Evolutionary conservation across 2,329 filamentous ascomycete genomes (phyloP), one percentile per base, ranked within the genome.

Genomic region (Epichloe sp.): DNA sequence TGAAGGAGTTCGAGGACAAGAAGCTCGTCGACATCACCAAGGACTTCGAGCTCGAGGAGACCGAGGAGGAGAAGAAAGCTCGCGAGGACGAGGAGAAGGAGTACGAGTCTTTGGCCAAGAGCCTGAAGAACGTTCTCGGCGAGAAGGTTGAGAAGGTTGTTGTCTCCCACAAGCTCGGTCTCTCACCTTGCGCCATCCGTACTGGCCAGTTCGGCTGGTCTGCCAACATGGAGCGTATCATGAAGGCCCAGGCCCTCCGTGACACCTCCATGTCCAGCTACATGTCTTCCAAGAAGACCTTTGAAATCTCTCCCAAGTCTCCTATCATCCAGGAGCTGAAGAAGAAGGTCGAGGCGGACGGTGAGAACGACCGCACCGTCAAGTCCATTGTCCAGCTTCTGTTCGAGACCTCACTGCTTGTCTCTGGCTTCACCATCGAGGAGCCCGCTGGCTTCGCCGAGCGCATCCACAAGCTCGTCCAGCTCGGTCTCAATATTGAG

Each of bases 201-300:
- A 98, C 93, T 62, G 93, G 93, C 67, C 93, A 97, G 77, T 98
- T 98, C 73, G 93, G 93, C 75, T 98, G 93, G 93, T 97, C 91
- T 53, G 93, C 93, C 70, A 98, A 98, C 83, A 98, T 98, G 93
- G 93, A 98, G 83, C 93, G 93, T 80, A 98, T 98, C 84, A 98
- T 98, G 93, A 98, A 98, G 86, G 93, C 93, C 31, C 93, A 98
- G 80, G 93, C 93, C 67, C 91, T 98, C 66, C 93, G 93, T 77
- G 93, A 98, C 78, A 98, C 93, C 62, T 96, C 90, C 66, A 98
- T 98, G 93, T 88, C 82, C 75, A 95, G 88, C 64, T 98, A 98
- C 87, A 98, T 98, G 93, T 94, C 88, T 60, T 97, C 91, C 71
- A 98, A 98, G 90, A 98, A 98, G 88, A 98, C 93, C 35, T 97